Evolutionary conservation across 495 filamentous ascomycete genomes (phyloP).

Genomic region (Jackrogersella minutella): DNA sequence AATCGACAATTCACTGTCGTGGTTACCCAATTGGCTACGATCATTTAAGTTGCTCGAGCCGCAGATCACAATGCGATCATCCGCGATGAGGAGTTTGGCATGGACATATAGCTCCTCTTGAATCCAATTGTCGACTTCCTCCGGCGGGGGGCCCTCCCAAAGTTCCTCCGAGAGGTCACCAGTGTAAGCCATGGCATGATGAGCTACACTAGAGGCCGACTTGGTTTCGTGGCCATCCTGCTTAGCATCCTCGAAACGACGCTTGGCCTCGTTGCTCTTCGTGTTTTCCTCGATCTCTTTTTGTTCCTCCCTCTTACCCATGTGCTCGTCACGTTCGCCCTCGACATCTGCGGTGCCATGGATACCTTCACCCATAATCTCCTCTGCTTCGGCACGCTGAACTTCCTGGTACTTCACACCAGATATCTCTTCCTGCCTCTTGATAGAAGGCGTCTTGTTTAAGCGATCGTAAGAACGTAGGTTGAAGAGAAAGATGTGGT

Average conservation of each 20-base stretch:
- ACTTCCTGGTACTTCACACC: conserved; percentile 85
- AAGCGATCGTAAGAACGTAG: conserved; percentile 88
- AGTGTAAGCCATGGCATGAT: conserved; percentile 79
- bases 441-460: conserved; percentile 75
- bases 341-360: conserved; percentile 62
- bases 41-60: conserved; percentile 94
- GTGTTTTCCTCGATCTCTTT: conserved; percentile 59
- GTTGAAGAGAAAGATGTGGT: conserved; percentile 93
- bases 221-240: conserved; percentile 53
- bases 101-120: conserved; percentile 97
- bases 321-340: conserved; percentile 51
- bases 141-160: conserved; percentile 74
- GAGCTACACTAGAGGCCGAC: conserved; percentile 74
- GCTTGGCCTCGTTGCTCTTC: conserved; percentile 61
- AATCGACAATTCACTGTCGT: conserved; percentile 92
- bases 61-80: conserved; percentile 83
- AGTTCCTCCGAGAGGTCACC: conserved; percentile 70
- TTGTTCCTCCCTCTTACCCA: conserved; percentile 53
- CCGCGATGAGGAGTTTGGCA: conserved; percentile 85
- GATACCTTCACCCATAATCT: conserved; percentile 80
- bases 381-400: conserved; percentile 83
- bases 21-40: conserved; percentile 85
- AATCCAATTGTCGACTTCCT: conserved; percentile 84
- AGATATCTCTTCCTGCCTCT: conserved; percentile 75
- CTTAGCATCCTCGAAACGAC: conserved; percentile 69